Evolutionary conservation across 83 land plant species (phyloP).

Genomic region (Picea mariana): DNA sequence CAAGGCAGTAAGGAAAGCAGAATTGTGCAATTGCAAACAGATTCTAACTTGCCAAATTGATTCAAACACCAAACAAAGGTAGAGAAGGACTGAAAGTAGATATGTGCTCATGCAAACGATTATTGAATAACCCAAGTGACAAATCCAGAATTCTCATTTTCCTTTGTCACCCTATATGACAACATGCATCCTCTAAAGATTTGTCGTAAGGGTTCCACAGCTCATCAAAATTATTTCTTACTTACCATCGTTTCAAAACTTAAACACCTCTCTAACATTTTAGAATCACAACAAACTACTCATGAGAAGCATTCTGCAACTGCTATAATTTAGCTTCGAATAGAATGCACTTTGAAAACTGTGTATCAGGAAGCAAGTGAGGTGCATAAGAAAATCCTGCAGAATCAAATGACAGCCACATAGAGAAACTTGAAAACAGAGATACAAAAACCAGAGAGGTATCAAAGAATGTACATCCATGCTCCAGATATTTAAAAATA

Average conservation of each 20-base stretch:
- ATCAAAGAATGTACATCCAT: not conserved
- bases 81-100: not conserved
- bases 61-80: not conserved
- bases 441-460: not conserved
- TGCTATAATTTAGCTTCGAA: not conserved
- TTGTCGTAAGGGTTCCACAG: not conserved
- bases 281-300: not conserved
- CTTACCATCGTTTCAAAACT: not conserved
- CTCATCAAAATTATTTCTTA: not conserved
- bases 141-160: not conserved
- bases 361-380: not conserved
- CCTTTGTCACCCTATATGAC: not conserved
- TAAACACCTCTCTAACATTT: not conserved
- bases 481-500: not conserved
- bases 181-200: not conserved
- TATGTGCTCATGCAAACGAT: not conserved
- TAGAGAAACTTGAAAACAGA: too few species aligned
- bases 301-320: not conserved
- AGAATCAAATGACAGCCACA: not conserved
- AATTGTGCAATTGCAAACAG: not conserved
- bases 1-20: not conserved
- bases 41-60: not conserved
- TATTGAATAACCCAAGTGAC: not conserved
- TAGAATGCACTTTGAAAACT: too few species aligned
- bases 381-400: not conserved